Conservation (phyloP, 2,329 filamentous ascomycete species). For the Pestalotiopsis fici region DNA sequence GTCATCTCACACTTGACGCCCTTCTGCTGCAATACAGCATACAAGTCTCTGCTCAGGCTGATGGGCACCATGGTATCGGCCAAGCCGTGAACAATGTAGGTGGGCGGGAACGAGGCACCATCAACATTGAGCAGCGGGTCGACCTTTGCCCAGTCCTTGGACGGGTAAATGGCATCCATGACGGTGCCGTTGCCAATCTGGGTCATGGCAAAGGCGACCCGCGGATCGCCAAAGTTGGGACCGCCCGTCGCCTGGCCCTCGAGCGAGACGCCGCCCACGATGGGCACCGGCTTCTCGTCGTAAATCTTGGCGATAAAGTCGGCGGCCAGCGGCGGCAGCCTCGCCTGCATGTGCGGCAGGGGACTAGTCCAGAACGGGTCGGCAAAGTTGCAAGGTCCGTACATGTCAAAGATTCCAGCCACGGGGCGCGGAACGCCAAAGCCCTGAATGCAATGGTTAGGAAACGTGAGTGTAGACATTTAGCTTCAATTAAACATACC, state of each 20-base stretch:
- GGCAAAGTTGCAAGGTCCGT: constrained; percentile 40
- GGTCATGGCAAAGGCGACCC: constrained; percentile 40
- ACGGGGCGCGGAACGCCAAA: constrained; percentile 35
- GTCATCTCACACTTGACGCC: constrained; percentile 35
- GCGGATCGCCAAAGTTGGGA: constrained; percentile 35
- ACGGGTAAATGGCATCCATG: constrained; percentile 30
- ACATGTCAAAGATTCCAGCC: constrained; percentile 40
- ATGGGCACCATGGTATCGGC: constrained; percentile 39
- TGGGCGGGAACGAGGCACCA: constrained; percentile 32
- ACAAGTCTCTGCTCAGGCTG: constrained; percentile 32
- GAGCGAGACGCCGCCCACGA: constrained; percentile 37
- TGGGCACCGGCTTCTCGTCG: constrained; percentile 35
- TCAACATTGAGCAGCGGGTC: constrained; percentile 35
- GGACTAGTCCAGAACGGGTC: constrained; percentile 36
- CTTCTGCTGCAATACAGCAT: constrained; percentile 21
- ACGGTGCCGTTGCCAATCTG: constrained; percentile 41
- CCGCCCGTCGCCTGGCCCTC: constrained; percentile 36
- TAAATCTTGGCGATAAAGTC: constrained; percentile 37
- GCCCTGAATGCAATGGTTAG: constrained; percentile 25
- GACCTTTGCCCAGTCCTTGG: constrained; percentile 24
- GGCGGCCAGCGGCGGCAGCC: constrained; percentile 24
- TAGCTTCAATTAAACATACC: constrained; percentile 28
- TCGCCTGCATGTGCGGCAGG: constrained; percentile 29
- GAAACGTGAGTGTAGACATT: background rate
- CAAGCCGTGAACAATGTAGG: constrained; percentile 41